Evolutionary conservation across 2,329 filamentous ascomycete species (phyloP), one percentile per base, ranked within the genome.

Genomic region (Colletotrichum sp.): DNA sequence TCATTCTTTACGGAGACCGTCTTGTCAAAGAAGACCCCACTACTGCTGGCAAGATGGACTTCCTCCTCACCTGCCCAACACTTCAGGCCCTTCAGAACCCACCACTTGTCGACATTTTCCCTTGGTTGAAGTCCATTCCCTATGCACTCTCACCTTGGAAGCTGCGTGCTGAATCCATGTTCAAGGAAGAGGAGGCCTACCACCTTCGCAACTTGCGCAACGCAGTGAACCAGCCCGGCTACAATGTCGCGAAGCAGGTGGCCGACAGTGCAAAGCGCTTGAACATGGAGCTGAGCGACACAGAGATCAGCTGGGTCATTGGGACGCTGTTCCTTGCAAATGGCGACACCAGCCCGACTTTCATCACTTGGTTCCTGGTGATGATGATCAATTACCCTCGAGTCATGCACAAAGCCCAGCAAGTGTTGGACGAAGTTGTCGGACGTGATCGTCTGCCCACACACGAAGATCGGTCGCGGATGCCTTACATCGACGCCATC

Each of bases 361-460:
- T 56, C 8, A 58, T 73, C 5, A 56, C 38, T 21, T 84, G 81
- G 76, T 81, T 84, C 38, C 72, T 83, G 16, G 77, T 83, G 3
- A 81, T 82, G 4, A 83, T 82, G 75, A 67, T 82, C 32, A 79
- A 79, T 9, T 43, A 78, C 6, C 43, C 60, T 2, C 64, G 67
- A 6, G 82, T 77, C 32, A 78, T 83, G 8, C 34, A 56, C 13
- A 86, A 83, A 69, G 88, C 88, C 1, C 86, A 86, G 70, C 76
- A 79, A 18, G 79, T 85, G 43, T 79, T 89, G 9, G 86, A 88
- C 71, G 74, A 79, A 1, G 83, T 87, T 6, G 81, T 82, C 1
- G 81, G 87, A 1, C 64, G 77, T 0, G 78, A 82, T 7, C 76
- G 80, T 9, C 65, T 84, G 2, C 83, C 83, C 1, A 64, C 32